phyloP scores from a whole-genome alignment of 2,329 filamentous ascomycete genomes.

The Penicillium concentricum region DNA sequence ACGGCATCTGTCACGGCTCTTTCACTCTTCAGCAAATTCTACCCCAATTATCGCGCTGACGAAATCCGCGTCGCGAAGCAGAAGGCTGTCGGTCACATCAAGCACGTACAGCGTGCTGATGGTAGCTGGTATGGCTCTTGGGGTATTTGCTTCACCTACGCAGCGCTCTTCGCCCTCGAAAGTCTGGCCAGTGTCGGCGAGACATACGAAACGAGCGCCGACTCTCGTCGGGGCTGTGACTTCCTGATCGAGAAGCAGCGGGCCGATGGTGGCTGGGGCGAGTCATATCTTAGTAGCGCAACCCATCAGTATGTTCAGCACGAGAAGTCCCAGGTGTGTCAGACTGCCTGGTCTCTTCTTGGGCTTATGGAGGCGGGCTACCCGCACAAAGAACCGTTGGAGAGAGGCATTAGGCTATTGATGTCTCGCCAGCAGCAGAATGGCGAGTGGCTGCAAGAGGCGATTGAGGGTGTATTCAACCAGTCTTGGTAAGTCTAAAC shows the following conservation, averaged over 20 bases:
- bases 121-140: slow-evolving; percentile 98
- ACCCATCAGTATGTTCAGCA: slow-evolving; percentile 73
- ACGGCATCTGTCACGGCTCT: slow-evolving; percentile 89
- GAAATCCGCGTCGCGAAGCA: slow-evolving; percentile 74
- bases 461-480: slow-evolving; percentile 98
- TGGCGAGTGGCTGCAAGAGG: slow-evolving; percentile 93
- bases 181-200: slow-evolving; percentile 79
- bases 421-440: slow-evolving; percentile 82
- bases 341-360: slow-evolving; percentile 88
- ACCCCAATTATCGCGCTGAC: slow-evolving; percentile 72
- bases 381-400: slow-evolving; percentile 69
- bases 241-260: slow-evolving; percentile 85
- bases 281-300: slow-evolving; percentile 86
- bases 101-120: slow-evolving; percentile 70
- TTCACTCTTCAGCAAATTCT: slow-evolving; percentile 75
- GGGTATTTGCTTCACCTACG: slow-evolving; percentile 98
- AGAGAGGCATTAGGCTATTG: slow-evolving; percentile 73
- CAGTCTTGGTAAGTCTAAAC: slow-evolving; percentile 74
- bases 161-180: slow-evolving; percentile 92
- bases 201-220: slow-evolving; percentile 69
- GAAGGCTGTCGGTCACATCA: slow-evolving; percentile 79
- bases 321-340: slow-evolving; percentile 80
- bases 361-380: slow-evolving; percentile 80
- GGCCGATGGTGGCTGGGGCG: slow-evolving; percentile 91
- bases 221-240: slow-evolving; percentile 73